Evolutionary conservation across 2,329 filamentous ascomycete genomes (phyloP).

Genomic region (Elsinoe perseae): DNA sequence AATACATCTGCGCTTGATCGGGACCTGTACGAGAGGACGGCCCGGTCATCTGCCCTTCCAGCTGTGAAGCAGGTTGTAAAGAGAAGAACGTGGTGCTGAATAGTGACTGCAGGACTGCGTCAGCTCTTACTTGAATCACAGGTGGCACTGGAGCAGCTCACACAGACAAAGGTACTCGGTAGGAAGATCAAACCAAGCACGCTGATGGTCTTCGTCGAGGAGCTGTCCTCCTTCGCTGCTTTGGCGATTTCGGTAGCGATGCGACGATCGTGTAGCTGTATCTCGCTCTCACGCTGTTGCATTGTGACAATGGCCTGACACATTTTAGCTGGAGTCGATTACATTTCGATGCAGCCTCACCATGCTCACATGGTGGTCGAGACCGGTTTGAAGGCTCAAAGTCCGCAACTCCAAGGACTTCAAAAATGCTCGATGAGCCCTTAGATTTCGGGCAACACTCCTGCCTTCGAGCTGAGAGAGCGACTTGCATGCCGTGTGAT

Average conservation of each 20-base stretch:
- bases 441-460: conserved; percentile 4
- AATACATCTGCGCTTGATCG: neutral
- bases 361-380: conserved; percentile 24
- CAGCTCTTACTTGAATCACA: neutral
- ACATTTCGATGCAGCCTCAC: too few species aligned
- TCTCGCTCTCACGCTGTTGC: conserved; percentile 20
- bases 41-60: neutral
- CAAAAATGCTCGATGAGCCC: conserved; percentile 19
- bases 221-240: conserved; percentile 19
- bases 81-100: conserved; percentile 18
- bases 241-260: conserved; percentile 18
- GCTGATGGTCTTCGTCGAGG: conserved; percentile 22
- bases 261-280: neutral
- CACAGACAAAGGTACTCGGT: conserved; percentile 22
- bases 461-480: neutral
- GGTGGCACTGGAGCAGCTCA: neutral
- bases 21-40: neutral
- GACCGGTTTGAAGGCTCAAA: neutral
- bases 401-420: neutral
- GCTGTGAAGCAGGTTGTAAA: neutral
- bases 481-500: too few species aligned
- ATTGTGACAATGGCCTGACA: conserved; percentile 22
- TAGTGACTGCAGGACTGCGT: neutral
- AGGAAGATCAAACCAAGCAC: conserved; percentile 23
- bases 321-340: too few species aligned